Conservation (phyloP, 129 eudicot genomes). For the Arctium lappa region DNA sequence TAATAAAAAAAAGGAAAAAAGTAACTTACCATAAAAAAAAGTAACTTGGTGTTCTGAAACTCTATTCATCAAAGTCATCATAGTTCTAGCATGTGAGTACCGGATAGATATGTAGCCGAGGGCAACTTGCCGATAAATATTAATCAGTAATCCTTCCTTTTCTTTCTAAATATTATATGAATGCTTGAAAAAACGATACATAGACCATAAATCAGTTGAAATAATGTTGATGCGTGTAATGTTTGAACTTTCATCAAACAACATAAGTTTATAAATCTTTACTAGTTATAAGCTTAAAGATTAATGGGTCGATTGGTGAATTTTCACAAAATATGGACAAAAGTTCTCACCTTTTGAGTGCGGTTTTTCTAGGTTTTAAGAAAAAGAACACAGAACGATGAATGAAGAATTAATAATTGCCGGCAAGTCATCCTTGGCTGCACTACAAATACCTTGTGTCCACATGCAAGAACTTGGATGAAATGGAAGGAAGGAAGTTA, state of each 20-base stretch:
- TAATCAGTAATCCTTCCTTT: not conserved
- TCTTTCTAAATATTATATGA: not conserved
- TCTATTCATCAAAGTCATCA: slow-evolving; percentile 33
- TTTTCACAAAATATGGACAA: not conserved
- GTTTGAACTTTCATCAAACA: not conserved
- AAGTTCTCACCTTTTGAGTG: not conserved
- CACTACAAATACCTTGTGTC: slow-evolving; percentile 44
- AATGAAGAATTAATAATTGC: not conserved
- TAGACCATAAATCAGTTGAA: not conserved
- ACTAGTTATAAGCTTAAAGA: not conserved
- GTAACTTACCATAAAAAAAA: slow-evolving; percentile 2
- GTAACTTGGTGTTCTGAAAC: not conserved
- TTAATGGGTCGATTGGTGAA: not conserved
- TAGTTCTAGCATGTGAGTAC: slow-evolving; percentile 54
- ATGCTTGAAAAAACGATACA: not conserved
- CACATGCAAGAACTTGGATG: slow-evolving; percentile 63
- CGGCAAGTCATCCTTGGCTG: slow-evolving; percentile 96
- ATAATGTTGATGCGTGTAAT: not conserved
- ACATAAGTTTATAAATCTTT: not conserved
- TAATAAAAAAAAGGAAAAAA: not conserved
- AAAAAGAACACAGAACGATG: not conserved
- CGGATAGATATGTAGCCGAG: slow-evolving; percentile 54
- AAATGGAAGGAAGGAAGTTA: not conserved
- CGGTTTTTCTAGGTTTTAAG: not conserved
- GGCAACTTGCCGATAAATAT: slow-evolving; percentile 44